Conservation (phyloP, 768 basidiomycete genomes). For the Daedaleopsis sinensis region DNA sequence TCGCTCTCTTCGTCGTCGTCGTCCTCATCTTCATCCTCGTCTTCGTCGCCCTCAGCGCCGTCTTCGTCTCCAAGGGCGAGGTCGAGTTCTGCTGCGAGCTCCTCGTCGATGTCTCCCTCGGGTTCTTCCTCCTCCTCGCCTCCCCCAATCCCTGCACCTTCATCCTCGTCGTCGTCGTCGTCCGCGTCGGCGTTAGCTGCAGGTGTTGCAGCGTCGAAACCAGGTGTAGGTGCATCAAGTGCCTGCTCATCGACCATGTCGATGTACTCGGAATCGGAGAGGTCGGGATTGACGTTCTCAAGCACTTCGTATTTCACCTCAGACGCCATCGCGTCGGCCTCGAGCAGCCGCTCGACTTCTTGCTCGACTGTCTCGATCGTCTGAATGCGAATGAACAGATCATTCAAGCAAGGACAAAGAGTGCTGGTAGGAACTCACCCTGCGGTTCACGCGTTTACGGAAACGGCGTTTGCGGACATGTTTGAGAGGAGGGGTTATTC, state of each 20-base stretch:
- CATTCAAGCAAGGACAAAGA: not conserved
- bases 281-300: conserved; percentile 88
- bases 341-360: conserved; percentile 86
- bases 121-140: conserved; percentile 58
- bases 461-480: conserved; percentile 91
- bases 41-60: conserved; percentile 67
- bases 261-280: conserved; percentile 87
- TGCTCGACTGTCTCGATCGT: conserved; percentile 95
- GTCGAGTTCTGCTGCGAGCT: conserved; percentile 86
- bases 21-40: conserved; percentile 66
- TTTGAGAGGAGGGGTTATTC: conserved; percentile 90
- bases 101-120: conserved; percentile 86
- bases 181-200: conserved; percentile 58
- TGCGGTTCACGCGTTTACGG: conserved; percentile 82
- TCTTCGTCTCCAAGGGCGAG: conserved; percentile 72
- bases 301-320: conserved; percentile 84
- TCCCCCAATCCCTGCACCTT: conserved; percentile 54
- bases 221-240: conserved; percentile 69
- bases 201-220: conserved; percentile 62
- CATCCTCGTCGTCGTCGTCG: conserved; percentile 48
- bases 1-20: conserved; percentile 42
- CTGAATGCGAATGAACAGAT: conserved; percentile 38
- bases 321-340: conserved; percentile 73
- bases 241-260: conserved; percentile 55
- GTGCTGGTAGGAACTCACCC: conserved; percentile 48